Conservation (phyloP, 2,329 filamentous ascomycete genomes). For the Colletotrichum liriopes region DNA sequence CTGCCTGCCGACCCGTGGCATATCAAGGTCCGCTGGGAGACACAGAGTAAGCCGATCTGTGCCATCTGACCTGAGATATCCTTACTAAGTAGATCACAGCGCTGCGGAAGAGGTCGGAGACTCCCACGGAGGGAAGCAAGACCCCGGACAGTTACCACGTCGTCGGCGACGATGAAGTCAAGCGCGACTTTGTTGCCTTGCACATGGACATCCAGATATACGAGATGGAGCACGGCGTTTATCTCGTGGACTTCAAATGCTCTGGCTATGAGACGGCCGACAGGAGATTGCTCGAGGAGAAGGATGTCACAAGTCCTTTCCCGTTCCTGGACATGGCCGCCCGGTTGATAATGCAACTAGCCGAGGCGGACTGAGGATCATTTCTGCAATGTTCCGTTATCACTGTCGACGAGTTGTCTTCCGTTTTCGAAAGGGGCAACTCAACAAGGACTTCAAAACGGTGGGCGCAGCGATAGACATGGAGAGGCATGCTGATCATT, state of each 20-base stretch:
- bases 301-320: slow-evolving; percentile 95
- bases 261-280: slow-evolving; percentile 91
- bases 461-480: slow-evolving; percentile 31
- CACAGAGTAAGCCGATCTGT: slow-evolving; percentile 76
- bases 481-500: slow-evolving; percentile 22
- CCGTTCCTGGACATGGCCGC: slow-evolving; percentile 96
- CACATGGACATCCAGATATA: slow-evolving; percentile 98
- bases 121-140: slow-evolving; percentile 41
- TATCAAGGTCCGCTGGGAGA: slow-evolving; percentile 90
- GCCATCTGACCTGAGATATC: slow-evolving; percentile 57
- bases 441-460: slow-evolving; percentile 29
- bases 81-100: slow-evolving; percentile 50
- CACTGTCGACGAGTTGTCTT: slow-evolving; percentile 15
- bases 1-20: slow-evolving; percentile 97
- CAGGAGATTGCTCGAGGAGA: slow-evolving; percentile 86
- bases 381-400: slow-evolving; percentile 15
- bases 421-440: slow-evolving; percentile 23
- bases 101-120: slow-evolving; percentile 55
- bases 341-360: slow-evolving; percentile 92
- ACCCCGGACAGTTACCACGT: slow-evolving; percentile 58
- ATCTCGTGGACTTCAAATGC: slow-evolving; percentile 98
- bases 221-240: slow-evolving; percentile 91
- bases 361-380: slow-evolving; percentile 76
- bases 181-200: slow-evolving; percentile 83
- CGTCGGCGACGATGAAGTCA: slow-evolving; percentile 57